phyloP scores from a whole-genome alignment of 768 basidiomycete species.

The Boletus pseudo-olivaceus region DNA sequence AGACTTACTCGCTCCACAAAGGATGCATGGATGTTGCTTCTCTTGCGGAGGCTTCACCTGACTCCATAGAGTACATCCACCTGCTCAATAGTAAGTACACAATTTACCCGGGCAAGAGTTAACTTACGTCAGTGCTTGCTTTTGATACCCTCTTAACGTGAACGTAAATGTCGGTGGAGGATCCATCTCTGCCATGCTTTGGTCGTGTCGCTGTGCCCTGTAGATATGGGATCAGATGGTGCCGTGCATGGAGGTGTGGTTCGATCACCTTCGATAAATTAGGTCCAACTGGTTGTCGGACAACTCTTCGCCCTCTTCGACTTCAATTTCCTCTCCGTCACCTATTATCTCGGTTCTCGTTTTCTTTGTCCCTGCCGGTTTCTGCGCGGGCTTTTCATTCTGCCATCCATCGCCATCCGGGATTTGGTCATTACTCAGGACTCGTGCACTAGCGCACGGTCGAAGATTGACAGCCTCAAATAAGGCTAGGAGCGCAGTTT shows the following conservation, averaged over 20 bases:
- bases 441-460: slow-evolving; percentile 49
- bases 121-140: slow-evolving; percentile 78
- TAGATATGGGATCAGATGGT: slow-evolving; percentile 6
- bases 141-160: slow-evolving; percentile 82
- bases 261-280: slow-evolving; percentile 77
- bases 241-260: background rate
- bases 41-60: slow-evolving; percentile 64
- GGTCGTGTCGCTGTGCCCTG: slow-evolving; percentile 85
- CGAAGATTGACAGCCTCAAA: slow-evolving; percentile 73
- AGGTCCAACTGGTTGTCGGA: slow-evolving; percentile 75
- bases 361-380: slow-evolving; percentile 36
- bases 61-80: slow-evolving; percentile 92
- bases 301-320: slow-evolving; percentile 80
- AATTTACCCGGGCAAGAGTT: background rate
- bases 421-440: slow-evolving; percentile 27
- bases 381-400: slow-evolving; percentile 40
- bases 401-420: slow-evolving; percentile 32
- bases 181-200: slow-evolving; percentile 73
- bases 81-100: slow-evolving; percentile 34
- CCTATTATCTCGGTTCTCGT: slow-evolving; percentile 66
- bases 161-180: slow-evolving; percentile 74
- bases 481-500: slow-evolving; percentile 65
- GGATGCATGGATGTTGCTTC: slow-evolving; percentile 82
- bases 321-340: slow-evolving; percentile 78
- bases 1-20: slow-evolving; percentile 83